phyloP scores from a whole-genome alignment of 495 filamentous ascomycete genomes.

The Staphylotrichum tortipilum region DNA sequence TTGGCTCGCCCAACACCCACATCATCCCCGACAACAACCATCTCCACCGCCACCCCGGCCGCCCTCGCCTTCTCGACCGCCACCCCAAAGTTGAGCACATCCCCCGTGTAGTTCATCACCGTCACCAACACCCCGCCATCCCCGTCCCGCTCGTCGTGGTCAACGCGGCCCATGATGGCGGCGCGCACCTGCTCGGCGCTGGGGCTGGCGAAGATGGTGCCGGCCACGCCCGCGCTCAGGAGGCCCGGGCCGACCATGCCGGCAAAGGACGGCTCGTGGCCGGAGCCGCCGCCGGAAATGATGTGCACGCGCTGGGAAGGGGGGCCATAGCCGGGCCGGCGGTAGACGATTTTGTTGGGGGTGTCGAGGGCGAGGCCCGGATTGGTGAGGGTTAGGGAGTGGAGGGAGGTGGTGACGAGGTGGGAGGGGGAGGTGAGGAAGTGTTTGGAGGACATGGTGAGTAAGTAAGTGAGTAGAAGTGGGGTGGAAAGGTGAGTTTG shows the following conservation, averaged over 20 bases:
- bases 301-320: conserved; percentile 56
- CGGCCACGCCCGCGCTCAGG: conserved; percentile 79
- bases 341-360: conserved; percentile 81
- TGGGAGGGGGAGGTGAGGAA: conserved; percentile 82
- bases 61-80: conserved; percentile 88
- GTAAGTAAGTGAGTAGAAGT: not conserved
- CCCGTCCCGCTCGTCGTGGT: conserved; percentile 22
- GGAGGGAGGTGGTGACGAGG: conserved; percentile 70
- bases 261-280: conserved; percentile 88
- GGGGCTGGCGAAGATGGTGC: conserved; percentile 88
- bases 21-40: conserved; percentile 94
- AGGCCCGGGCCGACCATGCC: conserved; percentile 60
- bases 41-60: conserved; percentile 69
- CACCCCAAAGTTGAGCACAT: conserved; percentile 93
- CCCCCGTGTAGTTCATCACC: conserved; percentile 67
- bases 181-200: conserved; percentile 77
- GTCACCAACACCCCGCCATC: conserved; percentile 56
- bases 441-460: conserved; percentile 63
- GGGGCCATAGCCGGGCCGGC: conserved; percentile 40
- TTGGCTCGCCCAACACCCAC: conserved; percentile 78
- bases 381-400: conserved; percentile 73
- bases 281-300: conserved; percentile 82
- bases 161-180: conserved; percentile 63
- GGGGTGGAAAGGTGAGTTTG: not conserved
- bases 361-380: conserved; percentile 72